Evolutionary conservation across 2,329 filamentous ascomycete species (phyloP).

Genomic region (Cladosporium cucumerinum): DNA sequence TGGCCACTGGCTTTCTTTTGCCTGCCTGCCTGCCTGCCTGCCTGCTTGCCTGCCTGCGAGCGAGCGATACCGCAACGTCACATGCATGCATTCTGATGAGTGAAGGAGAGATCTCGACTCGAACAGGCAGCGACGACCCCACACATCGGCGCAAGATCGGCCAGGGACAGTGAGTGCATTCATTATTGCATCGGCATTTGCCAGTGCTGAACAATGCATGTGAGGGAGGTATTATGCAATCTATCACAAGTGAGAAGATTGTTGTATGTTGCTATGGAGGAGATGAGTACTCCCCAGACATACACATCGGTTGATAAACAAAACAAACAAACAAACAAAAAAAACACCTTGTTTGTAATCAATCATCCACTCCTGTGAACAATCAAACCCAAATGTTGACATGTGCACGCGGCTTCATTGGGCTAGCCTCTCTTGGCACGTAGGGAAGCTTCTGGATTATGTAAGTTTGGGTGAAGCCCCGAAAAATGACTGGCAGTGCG

Average conservation of each 20-base stretch:
- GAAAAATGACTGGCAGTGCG: constrained; percentile 6
- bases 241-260: not conserved
- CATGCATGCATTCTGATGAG: not conserved
- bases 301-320: too few relatives aligned
- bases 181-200: not conserved
- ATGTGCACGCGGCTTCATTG: not conserved
- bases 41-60: not conserved
- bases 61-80: not conserved
- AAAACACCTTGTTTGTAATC: too few relatives aligned
- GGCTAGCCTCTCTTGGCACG: constrained; percentile 7
- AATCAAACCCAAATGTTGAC: not conserved
- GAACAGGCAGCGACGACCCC: not conserved
- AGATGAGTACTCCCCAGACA: not conserved
- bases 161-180: not conserved
- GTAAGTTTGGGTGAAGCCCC: constrained; percentile 2
- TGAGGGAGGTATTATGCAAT: too few relatives aligned
- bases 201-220: not conserved
- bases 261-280: not conserved
- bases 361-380: not conserved
- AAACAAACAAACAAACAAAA: not conserved
- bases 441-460: constrained; percentile 14
- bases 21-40: not conserved
- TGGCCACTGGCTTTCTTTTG: not conserved
- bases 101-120: not conserved
- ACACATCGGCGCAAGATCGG: constrained; percentile 1